Conservation (phyloP, 148 eudicot species). For the Nepenthes gracilis region DNA sequence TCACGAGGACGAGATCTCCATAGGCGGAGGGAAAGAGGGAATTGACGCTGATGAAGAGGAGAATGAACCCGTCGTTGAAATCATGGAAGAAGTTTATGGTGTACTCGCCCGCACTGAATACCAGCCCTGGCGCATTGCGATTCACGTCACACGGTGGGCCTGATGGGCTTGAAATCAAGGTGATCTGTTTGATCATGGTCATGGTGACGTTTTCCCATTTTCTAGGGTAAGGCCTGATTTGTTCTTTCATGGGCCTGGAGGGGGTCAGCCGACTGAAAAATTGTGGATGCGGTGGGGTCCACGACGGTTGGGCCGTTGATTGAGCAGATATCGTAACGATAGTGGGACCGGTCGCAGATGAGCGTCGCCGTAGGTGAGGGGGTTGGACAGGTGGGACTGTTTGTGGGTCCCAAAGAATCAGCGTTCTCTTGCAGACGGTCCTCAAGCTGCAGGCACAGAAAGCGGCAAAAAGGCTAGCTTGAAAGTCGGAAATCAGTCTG, state of each 20-base stretch:
- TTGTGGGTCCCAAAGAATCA: slow-evolving; percentile 12
- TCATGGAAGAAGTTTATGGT: slow-evolving; percentile 42
- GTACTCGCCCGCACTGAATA: slow-evolving; percentile 31
- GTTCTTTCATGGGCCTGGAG: slow-evolving; percentile 13
- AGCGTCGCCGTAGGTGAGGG: slow-evolving; percentile 5
- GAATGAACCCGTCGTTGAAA: slow-evolving; percentile 31
- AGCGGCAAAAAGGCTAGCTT: background rate
- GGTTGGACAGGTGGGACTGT: background rate
- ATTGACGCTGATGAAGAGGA: slow-evolving; percentile 30
- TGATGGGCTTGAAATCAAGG: slow-evolving; percentile 17
- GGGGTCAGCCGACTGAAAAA: slow-evolving; percentile 14
- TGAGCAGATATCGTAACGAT: slow-evolving; percentile 33
- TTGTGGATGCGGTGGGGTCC: slow-evolving; percentile 26
- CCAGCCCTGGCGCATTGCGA: slow-evolving; percentile 21
- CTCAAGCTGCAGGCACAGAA: slow-evolving; percentile 4
- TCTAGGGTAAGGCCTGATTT: slow-evolving; percentile 40
- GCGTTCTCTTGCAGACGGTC: background rate
- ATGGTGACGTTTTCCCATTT: slow-evolving; percentile 26
- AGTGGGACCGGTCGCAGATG: slow-evolving; percentile 41
- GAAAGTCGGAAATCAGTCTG: too few species aligned
- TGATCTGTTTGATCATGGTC: slow-evolving; percentile 18
- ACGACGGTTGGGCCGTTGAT: slow-evolving; percentile 28
- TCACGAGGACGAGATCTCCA: slow-evolving; percentile 22
- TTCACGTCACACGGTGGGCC: slow-evolving; percentile 18
- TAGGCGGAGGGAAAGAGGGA: slow-evolving; percentile 9